phyloP scores from a whole-genome alignment of 352 stramenopile species.

The Globisporangium takayamanum region DNA sequence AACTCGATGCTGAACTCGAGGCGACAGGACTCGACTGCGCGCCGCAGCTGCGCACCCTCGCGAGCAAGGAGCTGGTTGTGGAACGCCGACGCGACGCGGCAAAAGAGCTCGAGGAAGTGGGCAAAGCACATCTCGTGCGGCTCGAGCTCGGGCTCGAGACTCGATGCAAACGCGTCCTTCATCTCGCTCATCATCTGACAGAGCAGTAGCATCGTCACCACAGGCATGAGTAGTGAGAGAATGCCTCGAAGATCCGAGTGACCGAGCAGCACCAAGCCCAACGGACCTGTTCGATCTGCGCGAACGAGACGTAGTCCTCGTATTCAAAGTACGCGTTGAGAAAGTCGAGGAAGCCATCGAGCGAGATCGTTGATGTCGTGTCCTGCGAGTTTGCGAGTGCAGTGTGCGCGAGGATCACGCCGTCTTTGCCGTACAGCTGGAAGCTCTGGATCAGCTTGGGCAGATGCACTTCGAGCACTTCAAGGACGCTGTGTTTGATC shows the following conservation, averaged over 20 bases:
- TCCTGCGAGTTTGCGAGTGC: conserved; percentile 11
- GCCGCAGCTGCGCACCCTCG: conserved; percentile 46
- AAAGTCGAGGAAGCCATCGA: conserved; percentile 74
- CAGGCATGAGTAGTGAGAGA: neutral
- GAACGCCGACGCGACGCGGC: conserved; percentile 42
- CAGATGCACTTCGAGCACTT: conserved; percentile 43
- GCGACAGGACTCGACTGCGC: conserved; percentile 45
- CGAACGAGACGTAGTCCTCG: conserved; percentile 58
- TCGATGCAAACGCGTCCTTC: conserved; percentile 9
- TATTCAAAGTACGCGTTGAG: conserved; percentile 77
- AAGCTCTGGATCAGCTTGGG: conserved; percentile 45
- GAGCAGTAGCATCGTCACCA: neutral
- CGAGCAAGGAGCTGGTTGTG: conserved; percentile 36
- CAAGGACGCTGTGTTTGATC: conserved; percentile 30
- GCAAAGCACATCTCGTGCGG: conserved; percentile 32
- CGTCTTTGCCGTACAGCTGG: conserved; percentile 45
- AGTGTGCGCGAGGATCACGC: conserved; percentile 8
- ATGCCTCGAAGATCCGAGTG: neutral
- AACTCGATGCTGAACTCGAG: conserved; percentile 62
- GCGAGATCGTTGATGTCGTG: conserved; percentile 32
- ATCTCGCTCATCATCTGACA: conserved; percentile 16
- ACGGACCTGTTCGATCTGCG: conserved; percentile 29
- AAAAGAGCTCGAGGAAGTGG: conserved; percentile 66
- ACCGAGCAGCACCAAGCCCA: conserved; percentile 8
- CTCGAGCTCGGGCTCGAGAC: conserved; percentile 1